Percentiles rank a stretch among this genome's conserved stretches.
These are phyloP conservation scores for Fragaria iinumae DNA, from an alignment of 306 rosid species.

Conservation along the genomic window DNA sequence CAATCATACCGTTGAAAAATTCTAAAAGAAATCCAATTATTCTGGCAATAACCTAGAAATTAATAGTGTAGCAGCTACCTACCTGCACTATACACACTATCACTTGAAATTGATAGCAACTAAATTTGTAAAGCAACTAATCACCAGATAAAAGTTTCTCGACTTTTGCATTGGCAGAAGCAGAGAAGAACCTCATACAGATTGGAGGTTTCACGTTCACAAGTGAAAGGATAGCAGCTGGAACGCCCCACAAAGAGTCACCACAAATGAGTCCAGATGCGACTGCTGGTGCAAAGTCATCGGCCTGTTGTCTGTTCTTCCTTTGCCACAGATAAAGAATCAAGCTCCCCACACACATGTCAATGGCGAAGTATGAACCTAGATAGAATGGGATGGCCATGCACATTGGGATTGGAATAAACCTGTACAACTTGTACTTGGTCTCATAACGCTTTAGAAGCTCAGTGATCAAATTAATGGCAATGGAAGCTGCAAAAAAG, in stretches of 20 bases:
- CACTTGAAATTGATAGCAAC: too few relatives aligned
- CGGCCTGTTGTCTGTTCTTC: constrained; percentile 38
- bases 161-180: constrained; percentile 37
- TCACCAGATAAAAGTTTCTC: constrained; percentile 2
- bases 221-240: constrained; percentile 57
- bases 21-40: constrained; percentile 6
- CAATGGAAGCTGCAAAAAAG: constrained; percentile 35
- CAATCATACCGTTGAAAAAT: background rate
- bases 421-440: constrained; percentile 32
- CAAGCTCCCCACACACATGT: constrained; percentile 77
- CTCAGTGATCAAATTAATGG: constrained; percentile 36
- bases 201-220: constrained; percentile 52
- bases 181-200: constrained; percentile 67
- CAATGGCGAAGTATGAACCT: constrained; percentile 63
- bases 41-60: background rate
- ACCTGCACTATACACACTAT: background rate
- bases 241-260: constrained; percentile 72
- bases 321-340: constrained; percentile 50
- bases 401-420: constrained; percentile 60
- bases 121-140: too few relatives aligned
- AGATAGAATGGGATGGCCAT: constrained; percentile 77
- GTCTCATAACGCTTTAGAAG: constrained; percentile 40
- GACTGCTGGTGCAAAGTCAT: constrained; percentile 50
- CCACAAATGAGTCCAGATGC: constrained; percentile 78
- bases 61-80: background rate